Base-by-base conservation (phyloP, 352 stramenopile species). In the Globisporangium iwayamae region DNA sequence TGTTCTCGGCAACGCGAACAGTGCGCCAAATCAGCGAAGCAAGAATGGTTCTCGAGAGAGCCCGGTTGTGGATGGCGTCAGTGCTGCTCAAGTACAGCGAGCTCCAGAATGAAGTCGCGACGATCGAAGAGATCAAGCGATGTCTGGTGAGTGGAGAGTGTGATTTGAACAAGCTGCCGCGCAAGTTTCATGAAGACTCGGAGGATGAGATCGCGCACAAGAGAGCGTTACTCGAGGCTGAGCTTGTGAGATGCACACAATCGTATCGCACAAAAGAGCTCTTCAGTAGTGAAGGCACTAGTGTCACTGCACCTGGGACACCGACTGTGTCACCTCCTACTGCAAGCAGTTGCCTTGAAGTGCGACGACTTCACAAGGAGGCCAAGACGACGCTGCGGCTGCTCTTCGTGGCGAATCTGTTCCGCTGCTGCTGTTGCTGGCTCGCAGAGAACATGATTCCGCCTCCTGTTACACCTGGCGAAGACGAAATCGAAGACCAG, bases 341-440 rank as follows among this genome's bases (percentile, higher is more conserved):
- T 10, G 14, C 10, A 20, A 32, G 6, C 20, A 5, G 36, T 14
- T 30, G 43, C 13, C 54, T 67, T 46, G 64, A 59, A 16, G 20
- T 76, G 22, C 68, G 72, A 20, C 58, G 61, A 4, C 63, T 87
- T 1, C 74, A 88, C 61, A 81, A 72, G 36, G 56, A 74, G 28
- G 68, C 78, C 4, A 70, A 67, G 0, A 30, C 28, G 1, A 71
- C 76, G n/a, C 43, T 91, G 38, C 75, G 79, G n/a, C 48, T 54
- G 2, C 69, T 91, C 13, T 80, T 91, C 9, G 38, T 90, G n/a
- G 55, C 62, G 14, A 89, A 89, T 59, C 59, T 89, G 16, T 77
- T 91, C 16, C 78, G 82, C 1, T 75, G 60, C 0, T 87, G 78
- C 47, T 89, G 73, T 61, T 91, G 73, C 56, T 91, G 78, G 78